Base-by-base conservation (phyloP, 2,329 filamentous ascomycete species). In the Penicillium decumbens region DNA sequence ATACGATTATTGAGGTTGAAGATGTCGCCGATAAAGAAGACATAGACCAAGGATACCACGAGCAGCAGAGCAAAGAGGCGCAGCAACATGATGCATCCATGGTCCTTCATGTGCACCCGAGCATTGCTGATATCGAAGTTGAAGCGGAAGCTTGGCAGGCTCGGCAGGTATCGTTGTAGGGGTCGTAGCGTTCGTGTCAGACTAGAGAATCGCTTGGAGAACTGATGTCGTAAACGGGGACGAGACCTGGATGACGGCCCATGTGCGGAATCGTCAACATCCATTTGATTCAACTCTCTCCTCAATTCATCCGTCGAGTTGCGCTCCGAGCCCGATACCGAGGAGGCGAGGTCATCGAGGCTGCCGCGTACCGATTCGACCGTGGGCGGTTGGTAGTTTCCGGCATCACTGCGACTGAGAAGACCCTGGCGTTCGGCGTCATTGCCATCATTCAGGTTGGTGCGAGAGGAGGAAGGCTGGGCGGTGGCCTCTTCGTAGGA, bases 281-380 rank as follows among this genome's bases (percentile, higher is more conserved):
- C 89, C 79, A 95, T 84, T 78, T 96, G 87, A 65, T 95, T 83
- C 75, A 97, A 85, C 71, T 93, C 88, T 58, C 86, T 80, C 55
- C 88, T 83, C 61, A 93, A 79, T 55, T 84, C 82, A 28, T 81
- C 82, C 43, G 76, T 75, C 57, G 87, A 72, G 75, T 74, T 60
- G 67, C 73, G 61, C 69, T 75, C 68, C 68, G 73, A 78, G 71
- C 64, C 78, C 69, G 70, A 81, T 75, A 66, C 70, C 43, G 75
- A 75, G 53, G 80, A 81, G 41, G 74, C 78, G 56, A 77, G 74
- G 51, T 74, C 75, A 60, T 79, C 84, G 57, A 78, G 73, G 69
- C 72, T 82, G 43, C 75, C 74, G 55, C 91, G 85, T 53, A 84
- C 85, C 50, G 89, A 90, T 69, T 93, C 87, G 54, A 92, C 90